These are phyloP conservation scores for Pythium grandisporangium DNA, from an alignment of 352 stramenopile species.

Conservation along the genomic window DNA sequence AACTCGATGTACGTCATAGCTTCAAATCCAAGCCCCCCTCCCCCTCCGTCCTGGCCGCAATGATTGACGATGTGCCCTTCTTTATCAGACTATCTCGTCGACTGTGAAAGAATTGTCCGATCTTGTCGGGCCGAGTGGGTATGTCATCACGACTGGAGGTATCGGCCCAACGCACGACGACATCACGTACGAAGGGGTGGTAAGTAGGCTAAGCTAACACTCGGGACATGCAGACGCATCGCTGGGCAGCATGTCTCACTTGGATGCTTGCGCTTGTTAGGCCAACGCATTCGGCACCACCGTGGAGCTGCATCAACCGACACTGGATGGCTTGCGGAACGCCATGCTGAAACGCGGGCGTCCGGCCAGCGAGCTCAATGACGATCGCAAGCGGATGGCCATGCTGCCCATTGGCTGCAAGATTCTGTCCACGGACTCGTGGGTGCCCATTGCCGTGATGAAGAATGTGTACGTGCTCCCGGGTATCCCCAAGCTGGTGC, in stretches of 20 bases:
- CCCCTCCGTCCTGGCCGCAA: too few species aligned
- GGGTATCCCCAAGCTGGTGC: constrained; percentile 72
- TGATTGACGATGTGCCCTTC: background rate
- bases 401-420: constrained; percentile 51
- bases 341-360: constrained; percentile 22
- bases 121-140: constrained; percentile 60
- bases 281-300: constrained; percentile 63
- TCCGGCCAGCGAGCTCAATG: constrained; percentile 35
- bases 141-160: constrained; percentile 80
- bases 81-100: constrained; percentile 43
- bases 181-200: constrained; percentile 82
- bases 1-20: constrained; percentile 37
- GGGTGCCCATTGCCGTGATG: constrained; percentile 68
- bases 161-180: constrained; percentile 84
- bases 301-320: constrained; percentile 61
- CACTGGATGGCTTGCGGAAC: constrained; percentile 40
- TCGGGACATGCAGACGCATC: too few species aligned
- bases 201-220: too few species aligned
- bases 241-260: constrained; percentile 4
- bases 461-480: constrained; percentile 83
- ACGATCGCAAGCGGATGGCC: constrained; percentile 67
- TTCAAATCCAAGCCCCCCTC: too few species aligned
- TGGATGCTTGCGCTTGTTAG: constrained; percentile 17
- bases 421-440: constrained; percentile 37
- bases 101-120: constrained; percentile 71